phyloP scores from a whole-genome alignment of 345 rosid species.

The Rubroshorea leprosula region DNA sequence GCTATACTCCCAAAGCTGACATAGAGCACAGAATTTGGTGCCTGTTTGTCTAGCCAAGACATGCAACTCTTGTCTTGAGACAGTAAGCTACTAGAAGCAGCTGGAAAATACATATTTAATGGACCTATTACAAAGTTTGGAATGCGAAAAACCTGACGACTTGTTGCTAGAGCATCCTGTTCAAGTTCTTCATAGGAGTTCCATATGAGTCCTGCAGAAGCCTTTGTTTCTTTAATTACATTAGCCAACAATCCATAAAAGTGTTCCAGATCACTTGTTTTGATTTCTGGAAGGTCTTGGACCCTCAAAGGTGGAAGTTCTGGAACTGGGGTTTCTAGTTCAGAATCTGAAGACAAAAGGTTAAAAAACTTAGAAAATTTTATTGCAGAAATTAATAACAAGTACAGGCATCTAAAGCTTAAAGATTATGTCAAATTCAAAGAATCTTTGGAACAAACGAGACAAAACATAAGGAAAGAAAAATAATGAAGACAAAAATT shows the following conservation, averaged over 20 bases:
- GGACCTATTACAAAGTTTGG: conserved; percentile 45
- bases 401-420: background rate
- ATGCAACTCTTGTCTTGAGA: conserved; percentile 29
- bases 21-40: conserved; percentile 39
- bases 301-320: conserved; percentile 39
- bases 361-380: background rate
- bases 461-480: too few species aligned
- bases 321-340: conserved; percentile 27
- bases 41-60: conserved; percentile 52
- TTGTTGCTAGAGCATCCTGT: conserved; percentile 19
- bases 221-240: conserved; percentile 25
- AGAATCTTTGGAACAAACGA: too few species aligned
- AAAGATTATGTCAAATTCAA: too few species aligned
- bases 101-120: conserved; percentile 34
- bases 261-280: conserved; percentile 16
- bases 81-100: conserved; percentile 27
- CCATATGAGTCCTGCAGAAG: conserved; percentile 43
- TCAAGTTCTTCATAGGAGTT: conserved; percentile 56
- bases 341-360: conserved; percentile 26
- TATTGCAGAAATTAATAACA: too few species aligned
- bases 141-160: conserved; percentile 19
- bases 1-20: conserved; percentile 62
- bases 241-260: conserved; percentile 3
- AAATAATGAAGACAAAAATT: too few species aligned
- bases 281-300: conserved; percentile 36